Evolutionary conservation across 1,284 basidiomycete genomes (phyloP), one percentile per base, ranked within the genome.

Genomic region (Tilletia indica): DNA sequence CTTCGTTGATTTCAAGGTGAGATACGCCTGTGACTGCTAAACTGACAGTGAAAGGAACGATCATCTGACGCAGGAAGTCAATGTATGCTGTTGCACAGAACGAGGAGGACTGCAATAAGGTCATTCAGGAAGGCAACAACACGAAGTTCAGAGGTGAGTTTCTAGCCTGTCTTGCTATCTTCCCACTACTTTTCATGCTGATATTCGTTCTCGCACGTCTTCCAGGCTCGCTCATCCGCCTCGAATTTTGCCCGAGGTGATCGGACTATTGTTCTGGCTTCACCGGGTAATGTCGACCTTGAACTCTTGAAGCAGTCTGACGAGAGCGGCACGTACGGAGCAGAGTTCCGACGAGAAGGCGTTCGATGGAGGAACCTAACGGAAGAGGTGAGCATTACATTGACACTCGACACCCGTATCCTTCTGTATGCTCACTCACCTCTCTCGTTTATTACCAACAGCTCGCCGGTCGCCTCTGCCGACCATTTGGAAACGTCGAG

Each of bases 91-190:
- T 19, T 8, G 36, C 12, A 38, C 61, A 64, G 61, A 64, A 64
- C 34, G 61, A 64, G 39, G 61, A 64, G 19, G 61, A 64, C 5
- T 64, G 61, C 61, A 64, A 64, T 16, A 64, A 64, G 61, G 61
- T 39, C 61, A 64, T 64, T 39, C 9, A 64, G 61, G 3, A 38
- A 38, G 61, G 61, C 0, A 36, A 64, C 38, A 38, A 42, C 61
- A 64, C 34, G 5, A 34, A 39, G 19, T 64, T 64, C 14, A 36
- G 61, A 11, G 61, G 61, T 64, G 36, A 64, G 61, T 42, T 2
- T 12, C 39, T 45, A 8, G 42, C 42, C 3, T 45, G 14, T n/a
- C 42, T 45, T 45, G 9, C 42, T 0, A 45, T 3, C 21, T 6
- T 58, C 56, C 12, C 16, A 25, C 25, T 54, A 8, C 51, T 34